phyloP scores from a whole-genome alignment of 495 filamentous ascomycete species.

The Ramalina peruviana region DNA sequence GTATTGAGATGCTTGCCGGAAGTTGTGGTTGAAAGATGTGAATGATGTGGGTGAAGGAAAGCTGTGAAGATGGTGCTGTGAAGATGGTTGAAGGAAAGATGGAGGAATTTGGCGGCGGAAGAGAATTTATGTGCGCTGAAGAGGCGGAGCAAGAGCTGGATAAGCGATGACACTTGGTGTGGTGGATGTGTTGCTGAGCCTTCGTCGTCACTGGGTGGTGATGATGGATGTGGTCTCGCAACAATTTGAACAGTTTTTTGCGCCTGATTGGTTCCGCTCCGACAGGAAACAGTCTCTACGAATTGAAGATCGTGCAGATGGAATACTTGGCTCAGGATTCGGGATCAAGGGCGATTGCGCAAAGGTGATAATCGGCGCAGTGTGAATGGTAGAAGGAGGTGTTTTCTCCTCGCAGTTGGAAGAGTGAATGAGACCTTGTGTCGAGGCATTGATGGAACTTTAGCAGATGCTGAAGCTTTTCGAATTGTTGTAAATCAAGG shows the following conservation, averaged over 20 bases:
- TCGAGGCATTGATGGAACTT: constrained; percentile 1
- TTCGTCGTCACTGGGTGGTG: not conserved
- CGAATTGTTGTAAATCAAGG: too few species aligned
- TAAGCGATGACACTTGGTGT: too few species aligned
- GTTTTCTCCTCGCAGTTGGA: not conserved
- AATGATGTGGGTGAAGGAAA: not conserved
- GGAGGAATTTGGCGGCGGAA: not conserved
- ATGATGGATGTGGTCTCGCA: not conserved
- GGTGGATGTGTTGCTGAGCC: too few species aligned
- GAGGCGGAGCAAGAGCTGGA: not conserved
- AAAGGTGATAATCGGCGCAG: not conserved
- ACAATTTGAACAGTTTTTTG: not conserved
- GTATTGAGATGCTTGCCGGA: not conserved
- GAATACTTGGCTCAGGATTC: too few species aligned
- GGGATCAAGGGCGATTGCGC: too few species aligned
- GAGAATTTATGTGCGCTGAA: not conserved
- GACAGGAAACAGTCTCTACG: too few species aligned
- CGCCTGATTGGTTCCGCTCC: not conserved
- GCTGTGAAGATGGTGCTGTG: not conserved
- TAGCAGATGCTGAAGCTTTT: too few species aligned
- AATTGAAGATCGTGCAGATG: too few species aligned
- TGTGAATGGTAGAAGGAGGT: not conserved
- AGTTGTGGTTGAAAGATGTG: not conserved
- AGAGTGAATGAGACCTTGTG: not conserved
- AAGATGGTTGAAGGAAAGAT: too few species aligned